Base-by-base conservation (phyloP, 2,329 filamentous ascomycete genomes). In the Purpureocillium lavendulum region DNA sequence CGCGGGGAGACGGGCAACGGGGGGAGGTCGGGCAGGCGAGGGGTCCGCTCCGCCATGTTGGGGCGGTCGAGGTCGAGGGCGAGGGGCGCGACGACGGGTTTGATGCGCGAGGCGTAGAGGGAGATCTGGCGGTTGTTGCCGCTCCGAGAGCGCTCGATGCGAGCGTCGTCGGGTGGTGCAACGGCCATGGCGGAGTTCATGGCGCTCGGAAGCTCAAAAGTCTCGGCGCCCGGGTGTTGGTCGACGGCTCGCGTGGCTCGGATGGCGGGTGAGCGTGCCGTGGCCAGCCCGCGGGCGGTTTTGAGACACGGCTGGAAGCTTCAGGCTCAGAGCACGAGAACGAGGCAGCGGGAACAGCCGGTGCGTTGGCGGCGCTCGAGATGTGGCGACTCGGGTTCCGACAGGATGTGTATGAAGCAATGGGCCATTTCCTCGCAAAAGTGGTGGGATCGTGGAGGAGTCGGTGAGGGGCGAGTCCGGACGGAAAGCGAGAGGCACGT, bases 1-100 rank as follows among this genome's bases (percentile, higher is more conserved):
- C 70, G 57, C 40, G 60, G 60, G 14, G 59, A 62, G 18, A 60
- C 46, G 33, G 64, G 59, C 34, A 62, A 43, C 21, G 61, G 52
- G 33, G 62, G 59, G 12, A 58, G 46, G 37, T 60, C 56, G 29
- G 52, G 51, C 31, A 53, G 21, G 32, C 44, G 45, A 3, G 41
- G 35, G 15, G 35, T 14, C 31, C 40, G 26, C 18, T 47, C 39
- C 7, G 30, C 33, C 29, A 16, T 17, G 12, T 30, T 31, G 15
- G 32, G 17, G 29, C 18, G 6, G 34, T 41, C 40, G 37, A 42
- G 6, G 34, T 41, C 40, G 37, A 42, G 33, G 10, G 18, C 30
- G 4, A 47, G 36, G 26, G 52, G 39, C 14, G 48, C 13, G 30
- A 43, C 36, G 32, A 36, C 30, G 29, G 45, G 36, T 31, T 47